phyloP scores from a whole-genome alignment of 2,329 filamentous ascomycete genomes.

The Cucurbitaria berberidis region DNA sequence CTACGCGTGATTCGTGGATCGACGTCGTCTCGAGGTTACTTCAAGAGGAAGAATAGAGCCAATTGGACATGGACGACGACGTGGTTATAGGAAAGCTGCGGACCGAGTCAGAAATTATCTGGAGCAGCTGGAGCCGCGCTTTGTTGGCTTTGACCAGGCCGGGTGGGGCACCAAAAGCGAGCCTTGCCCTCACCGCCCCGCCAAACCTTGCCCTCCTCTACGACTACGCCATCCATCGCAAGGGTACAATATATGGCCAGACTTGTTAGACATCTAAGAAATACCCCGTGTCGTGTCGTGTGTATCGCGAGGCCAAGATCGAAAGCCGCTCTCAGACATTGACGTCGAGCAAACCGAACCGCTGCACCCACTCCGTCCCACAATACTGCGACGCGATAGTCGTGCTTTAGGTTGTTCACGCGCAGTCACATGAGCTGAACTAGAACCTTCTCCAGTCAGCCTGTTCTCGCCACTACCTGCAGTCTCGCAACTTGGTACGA shows the following conservation, averaged over 20 bases:
- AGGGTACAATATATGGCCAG: background rate
- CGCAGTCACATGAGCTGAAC: slow-evolving; percentile 40
- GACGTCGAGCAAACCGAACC: background rate
- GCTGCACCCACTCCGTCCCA: background rate
- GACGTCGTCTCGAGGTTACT: background rate
- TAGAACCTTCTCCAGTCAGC: slow-evolving; percentile 32
- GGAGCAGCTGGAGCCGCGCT: slow-evolving; percentile 20
- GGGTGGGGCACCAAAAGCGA: slow-evolving; percentile 32
- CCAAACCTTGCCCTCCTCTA: slow-evolving; percentile 6
- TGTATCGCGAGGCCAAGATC: background rate
- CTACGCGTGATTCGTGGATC: background rate
- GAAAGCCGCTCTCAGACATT: background rate
- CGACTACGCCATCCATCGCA: slow-evolving; percentile 1
- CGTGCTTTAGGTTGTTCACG: slow-evolving; percentile 16
- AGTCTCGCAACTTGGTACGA: background rate
- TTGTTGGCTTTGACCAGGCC: no score
- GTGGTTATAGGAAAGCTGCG: slow-evolving; percentile 6
- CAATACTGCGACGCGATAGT: background rate
- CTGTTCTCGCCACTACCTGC: slow-evolving; percentile 15
- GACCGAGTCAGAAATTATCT: slow-evolving; percentile 31
- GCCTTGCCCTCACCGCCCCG: slow-evolving; percentile 12
- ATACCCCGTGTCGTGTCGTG: background rate
- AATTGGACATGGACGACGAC: slow-evolving; percentile 1
- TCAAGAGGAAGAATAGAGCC: background rate
- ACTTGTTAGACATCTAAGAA: background rate